Conservation (phyloP, 2,329 filamentous ascomycete species). For the Arthroderma sp. region DNA sequence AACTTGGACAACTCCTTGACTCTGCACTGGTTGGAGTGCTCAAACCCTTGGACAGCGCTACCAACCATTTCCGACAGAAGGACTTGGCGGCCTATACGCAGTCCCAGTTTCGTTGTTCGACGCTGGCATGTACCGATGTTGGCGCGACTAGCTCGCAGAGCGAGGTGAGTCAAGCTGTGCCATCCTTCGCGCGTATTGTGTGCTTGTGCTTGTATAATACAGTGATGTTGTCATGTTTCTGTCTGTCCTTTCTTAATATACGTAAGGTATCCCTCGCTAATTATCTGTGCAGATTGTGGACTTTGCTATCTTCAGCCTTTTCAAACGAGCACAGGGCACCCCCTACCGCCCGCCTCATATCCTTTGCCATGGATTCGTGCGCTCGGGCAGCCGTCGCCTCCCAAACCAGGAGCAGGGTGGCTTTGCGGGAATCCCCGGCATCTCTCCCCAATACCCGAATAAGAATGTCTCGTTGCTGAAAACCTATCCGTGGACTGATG, state of each 20-base stretch:
- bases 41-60: slow-evolving; percentile 17
- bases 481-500: slow-evolving; percentile 56
- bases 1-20: slow-evolving; percentile 51
- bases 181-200: not conserved
- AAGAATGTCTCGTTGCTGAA: slow-evolving; percentile 57
- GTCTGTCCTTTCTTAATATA: too few relatives aligned
- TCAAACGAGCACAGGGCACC: slow-evolving; percentile 41
- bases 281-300: slow-evolving; percentile 51
- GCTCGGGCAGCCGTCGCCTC: slow-evolving; percentile 22
- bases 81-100: slow-evolving; percentile 52
- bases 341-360: slow-evolving; percentile 53
- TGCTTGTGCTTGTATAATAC: not conserved
- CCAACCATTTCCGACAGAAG: slow-evolving; percentile 32
- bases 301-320: slow-evolving; percentile 64
- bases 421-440: slow-evolving; percentile 47
- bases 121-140: slow-evolving; percentile 21
- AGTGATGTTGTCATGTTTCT: not conserved
- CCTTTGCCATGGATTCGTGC: slow-evolving; percentile 71
- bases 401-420: slow-evolving; percentile 21
- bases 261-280: not conserved
- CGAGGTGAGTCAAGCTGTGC: slow-evolving; percentile 39
- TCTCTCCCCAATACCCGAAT: slow-evolving; percentile 54
- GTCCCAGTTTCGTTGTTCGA: slow-evolving; percentile 34
- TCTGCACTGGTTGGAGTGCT: slow-evolving; percentile 50
- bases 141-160: slow-evolving; percentile 43